Evolutionary conservation across 345 rosid species (phyloP).

Genomic region (Litchi chinensis): DNA sequence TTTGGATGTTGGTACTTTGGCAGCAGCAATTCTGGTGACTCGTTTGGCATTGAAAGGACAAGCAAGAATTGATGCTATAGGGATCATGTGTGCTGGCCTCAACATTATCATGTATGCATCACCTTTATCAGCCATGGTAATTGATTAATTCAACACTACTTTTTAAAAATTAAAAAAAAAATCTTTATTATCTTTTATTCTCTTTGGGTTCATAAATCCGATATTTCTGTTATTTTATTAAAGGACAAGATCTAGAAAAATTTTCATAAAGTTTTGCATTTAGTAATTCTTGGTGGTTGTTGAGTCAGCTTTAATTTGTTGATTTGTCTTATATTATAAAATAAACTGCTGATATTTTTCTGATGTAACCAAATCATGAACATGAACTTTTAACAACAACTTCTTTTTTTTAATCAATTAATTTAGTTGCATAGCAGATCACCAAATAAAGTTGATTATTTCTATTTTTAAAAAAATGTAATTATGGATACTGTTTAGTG

Average conservation of each 20-base stretch:
- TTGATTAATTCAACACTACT: neutral
- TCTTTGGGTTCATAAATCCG: too few species aligned
- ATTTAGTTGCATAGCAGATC: neutral
- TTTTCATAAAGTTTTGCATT: neutral
- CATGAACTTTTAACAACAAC: neutral
- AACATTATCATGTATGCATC: conserved; percentile 78
- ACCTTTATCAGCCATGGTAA: conserved; percentile 80
- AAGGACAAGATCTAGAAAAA: too few species aligned
- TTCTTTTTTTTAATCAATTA: neutral
- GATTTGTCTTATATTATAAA: neutral
- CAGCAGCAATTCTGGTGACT: conserved; percentile 48
- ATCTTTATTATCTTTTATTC: neutral
- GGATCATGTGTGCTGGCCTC: conserved; percentile 62
- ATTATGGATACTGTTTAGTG: neutral
- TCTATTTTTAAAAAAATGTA: neutral
- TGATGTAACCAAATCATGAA: neutral
- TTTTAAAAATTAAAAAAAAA: too few species aligned
- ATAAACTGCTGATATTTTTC: neutral
- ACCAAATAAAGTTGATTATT: neutral
- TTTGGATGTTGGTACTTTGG: conserved; percentile 52
- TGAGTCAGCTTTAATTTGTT: neutral
- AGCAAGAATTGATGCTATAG: conserved; percentile 49
- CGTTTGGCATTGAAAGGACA: conserved; percentile 50
- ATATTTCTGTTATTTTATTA: too few species aligned
- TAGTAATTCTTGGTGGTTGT: neutral